Evolutionary conservation across 306 rosid genomes (phyloP).

Genomic region (Prunus persica): DNA sequence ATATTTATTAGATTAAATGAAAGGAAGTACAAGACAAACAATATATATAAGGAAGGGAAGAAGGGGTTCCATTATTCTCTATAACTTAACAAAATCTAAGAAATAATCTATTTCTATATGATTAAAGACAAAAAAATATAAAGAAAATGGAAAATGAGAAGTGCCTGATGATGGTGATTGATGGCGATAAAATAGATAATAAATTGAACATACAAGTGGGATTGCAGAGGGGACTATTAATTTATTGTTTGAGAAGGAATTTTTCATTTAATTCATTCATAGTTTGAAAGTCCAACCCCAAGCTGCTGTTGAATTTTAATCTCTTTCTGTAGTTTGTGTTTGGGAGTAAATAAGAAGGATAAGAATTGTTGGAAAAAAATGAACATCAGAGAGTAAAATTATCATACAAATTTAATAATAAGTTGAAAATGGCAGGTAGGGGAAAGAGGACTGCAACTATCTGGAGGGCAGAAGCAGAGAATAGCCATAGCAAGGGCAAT

Average conservation of each 20-base stretch:
- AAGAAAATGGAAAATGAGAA: background rate
- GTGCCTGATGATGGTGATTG: background rate
- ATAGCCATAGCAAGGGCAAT: conserved; percentile 99
- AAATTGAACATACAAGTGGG: background rate
- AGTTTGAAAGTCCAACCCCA: background rate
- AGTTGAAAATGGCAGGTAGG: conserved; percentile 79
- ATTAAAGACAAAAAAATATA: background rate
- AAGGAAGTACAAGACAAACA: conserved; percentile 9
- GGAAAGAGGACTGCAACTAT: conserved; percentile 93
- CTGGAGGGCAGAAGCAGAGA: conserved; percentile 99
- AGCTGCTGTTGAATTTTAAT: background rate
- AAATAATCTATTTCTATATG: background rate
- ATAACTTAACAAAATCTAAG: background rate
- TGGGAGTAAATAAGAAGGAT: background rate
- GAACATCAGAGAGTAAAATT: background rate
- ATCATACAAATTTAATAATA: background rate
- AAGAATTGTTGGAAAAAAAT: background rate
- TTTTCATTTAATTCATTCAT: too few relatives aligned
- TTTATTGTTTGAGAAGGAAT: too few relatives aligned
- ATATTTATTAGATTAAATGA: background rate
- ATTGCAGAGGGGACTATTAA: too few relatives aligned
- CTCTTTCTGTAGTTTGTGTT: background rate
- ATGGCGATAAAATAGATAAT: background rate
- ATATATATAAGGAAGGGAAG: background rate
- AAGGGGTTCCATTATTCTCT: background rate